Percentiles rank a stretch among this genome's conserved stretches.
phyloP scores from a whole-genome alignment of 768 basidiomycete genomes.

The Tricholoma hemisulphureum region DNA sequence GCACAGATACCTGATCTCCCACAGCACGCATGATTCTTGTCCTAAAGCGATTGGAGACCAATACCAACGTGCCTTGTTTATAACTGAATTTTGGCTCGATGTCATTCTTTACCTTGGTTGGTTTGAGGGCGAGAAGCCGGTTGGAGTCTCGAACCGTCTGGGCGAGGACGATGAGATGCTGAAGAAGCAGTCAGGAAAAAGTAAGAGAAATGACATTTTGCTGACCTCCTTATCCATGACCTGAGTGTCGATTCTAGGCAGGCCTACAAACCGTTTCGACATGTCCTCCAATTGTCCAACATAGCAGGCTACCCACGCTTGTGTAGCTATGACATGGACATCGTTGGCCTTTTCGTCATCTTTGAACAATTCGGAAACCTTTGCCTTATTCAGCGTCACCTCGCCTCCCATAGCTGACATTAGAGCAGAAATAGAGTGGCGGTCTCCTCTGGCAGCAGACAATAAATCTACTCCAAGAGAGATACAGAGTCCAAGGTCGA shows the following conservation, averaged over 20 bases:
- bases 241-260: conserved; percentile 25
- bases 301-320: conserved; percentile 46
- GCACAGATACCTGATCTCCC: conserved; percentile 26
- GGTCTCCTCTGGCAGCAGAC: conserved; percentile 26
- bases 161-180: conserved; percentile 41
- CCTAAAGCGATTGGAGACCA: conserved; percentile 42
- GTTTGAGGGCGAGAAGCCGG: conserved; percentile 42
- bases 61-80: conserved; percentile 29
- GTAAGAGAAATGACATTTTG: background rate
- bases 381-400: conserved; percentile 20
- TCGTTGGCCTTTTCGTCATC: conserved; percentile 20
- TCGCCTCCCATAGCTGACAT: conserved; percentile 40
- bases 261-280: conserved; percentile 2
- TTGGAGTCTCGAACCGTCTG: conserved; percentile 38
- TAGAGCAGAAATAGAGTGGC: conserved; percentile 34
- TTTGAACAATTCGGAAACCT: conserved; percentile 31
- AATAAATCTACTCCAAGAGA: conserved; percentile 40
- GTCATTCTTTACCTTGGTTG: conserved; percentile 46
- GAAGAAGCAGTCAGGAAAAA: conserved; percentile 2
- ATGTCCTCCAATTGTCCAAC: conserved; percentile 28
- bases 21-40: conserved; percentile 35
- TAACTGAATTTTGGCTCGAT: conserved; percentile 28
- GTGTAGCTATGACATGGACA: conserved; percentile 29
- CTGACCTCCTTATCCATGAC: conserved; percentile 28
- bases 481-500: conserved; percentile 38